Evolutionary conservation across 768 basidiomycete genomes (phyloP).

Genomic region (Termitomyces heimii): DNA sequence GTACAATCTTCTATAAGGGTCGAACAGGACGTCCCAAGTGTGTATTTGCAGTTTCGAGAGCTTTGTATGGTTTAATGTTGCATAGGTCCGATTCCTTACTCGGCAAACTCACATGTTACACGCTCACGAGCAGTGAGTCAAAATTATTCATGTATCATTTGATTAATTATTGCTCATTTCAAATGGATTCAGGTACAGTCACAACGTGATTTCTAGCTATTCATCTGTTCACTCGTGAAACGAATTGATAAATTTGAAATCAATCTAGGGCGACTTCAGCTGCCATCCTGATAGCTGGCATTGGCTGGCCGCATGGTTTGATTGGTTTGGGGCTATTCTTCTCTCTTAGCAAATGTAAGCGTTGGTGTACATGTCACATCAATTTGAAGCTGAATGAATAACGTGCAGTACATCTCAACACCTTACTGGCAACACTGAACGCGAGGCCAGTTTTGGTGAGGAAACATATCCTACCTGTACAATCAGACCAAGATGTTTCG

Average conservation of each 20-base stretch:
- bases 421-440: slow-evolving; percentile 5
- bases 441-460: background rate
- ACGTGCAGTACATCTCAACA: slow-evolving; percentile 3
- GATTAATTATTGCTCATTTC: background rate
- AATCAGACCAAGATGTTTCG: background rate
- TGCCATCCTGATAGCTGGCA: background rate
- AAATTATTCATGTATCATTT: background rate
- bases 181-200: background rate
- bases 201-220: background rate
- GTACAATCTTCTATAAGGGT: background rate
- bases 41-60: background rate
- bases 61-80: background rate
- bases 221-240: background rate
- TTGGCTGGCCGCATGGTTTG: background rate
- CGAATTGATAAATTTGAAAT: background rate
- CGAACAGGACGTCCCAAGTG: background rate
- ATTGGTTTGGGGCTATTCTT: background rate
- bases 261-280: background rate
- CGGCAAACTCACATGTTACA: slow-evolving; percentile 1
- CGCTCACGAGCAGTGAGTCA: slow-evolving; percentile 1
- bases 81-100: background rate
- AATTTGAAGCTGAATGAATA: background rate
- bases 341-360: slow-evolving; percentile 4
- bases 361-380: background rate
- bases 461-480: background rate